Evolutionary conservation across 2,329 filamentous ascomycete genomes (phyloP).

Genomic region (Trichoderma sp.): DNA sequence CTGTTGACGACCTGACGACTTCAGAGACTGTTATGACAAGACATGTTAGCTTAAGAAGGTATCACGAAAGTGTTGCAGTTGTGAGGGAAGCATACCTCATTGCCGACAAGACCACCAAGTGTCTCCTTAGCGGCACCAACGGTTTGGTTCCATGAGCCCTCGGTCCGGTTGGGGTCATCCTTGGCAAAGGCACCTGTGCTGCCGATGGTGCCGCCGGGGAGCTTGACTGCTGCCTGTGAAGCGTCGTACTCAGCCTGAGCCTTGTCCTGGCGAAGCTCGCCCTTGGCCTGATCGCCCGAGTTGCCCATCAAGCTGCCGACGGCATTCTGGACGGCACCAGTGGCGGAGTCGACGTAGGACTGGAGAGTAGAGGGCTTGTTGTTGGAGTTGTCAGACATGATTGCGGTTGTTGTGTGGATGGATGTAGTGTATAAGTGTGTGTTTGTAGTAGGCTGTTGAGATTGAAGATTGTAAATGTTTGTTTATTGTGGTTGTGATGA

Average conservation of each 20-base stretch:
- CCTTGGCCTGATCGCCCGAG: constrained; percentile 63
- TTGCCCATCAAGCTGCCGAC: constrained; percentile 73
- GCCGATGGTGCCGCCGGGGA: constrained; percentile 70
- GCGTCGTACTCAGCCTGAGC: constrained; percentile 67
- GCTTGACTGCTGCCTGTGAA: constrained; percentile 71
- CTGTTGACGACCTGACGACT: constrained; percentile 71
- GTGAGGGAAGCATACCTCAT: constrained; percentile 51
- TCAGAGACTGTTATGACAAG: constrained; percentile 52
- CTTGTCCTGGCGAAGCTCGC: constrained; percentile 62
- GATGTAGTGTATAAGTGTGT: background rate
- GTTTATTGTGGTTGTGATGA: background rate
- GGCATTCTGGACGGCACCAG: constrained; percentile 69
- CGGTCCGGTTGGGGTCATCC: constrained; percentile 69
- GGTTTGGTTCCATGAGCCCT: constrained; percentile 84
- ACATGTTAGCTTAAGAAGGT: constrained; percentile 13
- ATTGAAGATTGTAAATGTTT: background rate
- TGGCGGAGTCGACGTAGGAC: constrained; percentile 71
- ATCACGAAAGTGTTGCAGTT: background rate
- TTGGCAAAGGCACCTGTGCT: constrained; percentile 66
- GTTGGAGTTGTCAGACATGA: constrained; percentile 32
- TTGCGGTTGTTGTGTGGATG: constrained; percentile 11
- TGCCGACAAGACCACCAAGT: constrained; percentile 71
- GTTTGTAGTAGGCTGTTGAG: background rate
- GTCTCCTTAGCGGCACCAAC: constrained; percentile 82
- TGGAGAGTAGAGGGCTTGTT: constrained; percentile 67